Percentiles rank a stretch among this genome's conserved stretches.
Conservation (phyloP, 1,139 yeast species). For the Debaryomycetaceae sp. region DNA sequence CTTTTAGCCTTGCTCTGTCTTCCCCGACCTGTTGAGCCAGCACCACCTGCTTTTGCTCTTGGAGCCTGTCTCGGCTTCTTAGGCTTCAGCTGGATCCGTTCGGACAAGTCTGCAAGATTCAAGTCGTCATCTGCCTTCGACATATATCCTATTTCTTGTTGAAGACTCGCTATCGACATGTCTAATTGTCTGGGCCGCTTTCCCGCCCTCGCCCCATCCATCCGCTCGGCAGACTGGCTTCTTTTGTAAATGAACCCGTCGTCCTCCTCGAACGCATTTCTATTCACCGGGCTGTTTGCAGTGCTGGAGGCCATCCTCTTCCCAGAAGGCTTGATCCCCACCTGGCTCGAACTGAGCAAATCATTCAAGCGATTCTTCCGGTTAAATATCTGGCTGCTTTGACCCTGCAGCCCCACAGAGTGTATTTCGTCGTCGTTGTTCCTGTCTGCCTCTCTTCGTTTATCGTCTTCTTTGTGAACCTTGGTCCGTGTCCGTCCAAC, state of each 20-base stretch:
- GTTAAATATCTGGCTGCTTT: conserved; percentile 5
- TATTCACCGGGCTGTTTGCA: conserved; percentile 4
- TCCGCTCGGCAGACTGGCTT: conserved; percentile 15
- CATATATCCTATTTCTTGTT: conserved; percentile 20
- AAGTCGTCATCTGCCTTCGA: conserved; percentile 14
- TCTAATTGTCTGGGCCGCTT: conserved; percentile 16
- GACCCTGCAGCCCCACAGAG: conserved; percentile 7
- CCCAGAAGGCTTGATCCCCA: background rate
- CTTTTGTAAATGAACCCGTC: conserved; percentile 45
- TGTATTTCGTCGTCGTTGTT: conserved; percentile 1
- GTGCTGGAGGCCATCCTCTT: conserved; percentile 1
- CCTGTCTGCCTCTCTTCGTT: background rate
- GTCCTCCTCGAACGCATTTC: conserved; percentile 34
- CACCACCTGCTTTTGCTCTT: background rate
- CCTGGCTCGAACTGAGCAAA: conserved; percentile 17
- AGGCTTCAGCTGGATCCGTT: background rate
- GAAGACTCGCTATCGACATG: conserved; percentile 25
- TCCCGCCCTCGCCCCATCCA: background rate
- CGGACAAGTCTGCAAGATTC: conserved; percentile 10
- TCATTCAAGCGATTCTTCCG: conserved; percentile 23
- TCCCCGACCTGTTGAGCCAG: background rate
- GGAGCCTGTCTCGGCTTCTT: background rate
- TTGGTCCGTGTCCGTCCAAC: background rate
- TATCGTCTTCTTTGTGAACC: background rate
- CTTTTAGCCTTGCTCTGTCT: background rate